Evolutionary conservation across 148 eudicot species (phyloP), one percentile per base, ranked within the genome.

Genomic region (Heliosperma pusillum): DNA sequence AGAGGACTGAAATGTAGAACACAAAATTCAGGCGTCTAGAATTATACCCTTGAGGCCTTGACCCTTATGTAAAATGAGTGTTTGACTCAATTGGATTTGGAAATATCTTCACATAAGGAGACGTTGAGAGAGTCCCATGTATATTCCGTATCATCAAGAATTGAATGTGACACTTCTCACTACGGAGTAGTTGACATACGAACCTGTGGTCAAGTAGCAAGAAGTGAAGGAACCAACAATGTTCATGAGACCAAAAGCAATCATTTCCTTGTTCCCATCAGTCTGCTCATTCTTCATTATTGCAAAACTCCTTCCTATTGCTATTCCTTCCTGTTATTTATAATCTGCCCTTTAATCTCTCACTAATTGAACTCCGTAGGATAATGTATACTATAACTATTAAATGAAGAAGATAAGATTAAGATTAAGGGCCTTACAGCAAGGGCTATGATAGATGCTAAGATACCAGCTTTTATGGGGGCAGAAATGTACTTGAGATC

Each of bases 201-300:
- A 24, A 93, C 98, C 98, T 21, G 97, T 95, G 24, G 97, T 95
- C 55, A 95, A 78, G 83, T 95, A 95, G 79, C 99, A 95, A 20
- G 97, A 92, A 52, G 96, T 92, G 70, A 89, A 78, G 21, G 99
- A 95, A 69, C 99, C 99, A 76, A 89, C 79, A 22, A 95, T 85
- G 83, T 95, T 95, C 99, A 95, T 95, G 20, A 95, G 81, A 1
- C 99, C 99, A 61, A 89, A 92, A 56, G 99, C 99, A 4, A 92
- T 82, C 91, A 95, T 92, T 84, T 95, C 98, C 68, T 95, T 95
- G 87, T 95, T 95, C 11, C 98, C 98, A 80, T 95, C 99, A 42
- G 86, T 77, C 64, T 86, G 90, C 45, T 92, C 84, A 74, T 95
- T 92, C 21, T 85, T 85, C 66, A 82, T 69, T 25, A 95, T 81